Conservation (phyloP, 2,329 filamentous ascomycete species). For the Neopestalotiopsis sp. region DNA sequence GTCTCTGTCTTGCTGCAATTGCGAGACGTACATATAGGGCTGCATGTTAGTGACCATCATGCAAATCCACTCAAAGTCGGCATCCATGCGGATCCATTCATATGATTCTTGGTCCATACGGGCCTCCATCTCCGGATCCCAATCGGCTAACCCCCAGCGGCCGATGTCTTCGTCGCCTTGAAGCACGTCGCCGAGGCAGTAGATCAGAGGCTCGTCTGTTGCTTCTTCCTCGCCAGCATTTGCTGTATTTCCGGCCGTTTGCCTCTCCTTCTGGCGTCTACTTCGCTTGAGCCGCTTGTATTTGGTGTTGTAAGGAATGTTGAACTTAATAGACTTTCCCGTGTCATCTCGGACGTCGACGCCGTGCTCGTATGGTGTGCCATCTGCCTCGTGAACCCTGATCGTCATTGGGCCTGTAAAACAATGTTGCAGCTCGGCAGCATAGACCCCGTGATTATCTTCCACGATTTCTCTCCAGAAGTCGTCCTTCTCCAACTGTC, state of each 20-base stretch:
- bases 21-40: constrained; percentile 96
- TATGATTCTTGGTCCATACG: constrained; percentile 96
- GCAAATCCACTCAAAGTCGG: constrained; percentile 97
- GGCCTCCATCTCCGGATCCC: constrained; percentile 85
- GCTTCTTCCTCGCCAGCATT: constrained; percentile 62
- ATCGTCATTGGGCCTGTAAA: constrained; percentile 98
- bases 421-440: constrained; percentile 73
- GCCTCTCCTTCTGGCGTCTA: constrained; percentile 64
- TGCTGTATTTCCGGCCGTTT: constrained; percentile 43
- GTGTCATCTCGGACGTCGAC: constrained; percentile 89
- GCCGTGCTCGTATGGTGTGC: constrained; percentile 97
- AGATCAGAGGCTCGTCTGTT: constrained; percentile 78
- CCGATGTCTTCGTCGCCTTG: constrained; percentile 80
- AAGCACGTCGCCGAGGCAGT: constrained; percentile 90
- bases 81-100: constrained; percentile 98
- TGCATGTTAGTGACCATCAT: constrained; percentile 82
- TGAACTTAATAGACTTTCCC: constrained; percentile 77
- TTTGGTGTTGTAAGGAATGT: constrained; percentile 98
- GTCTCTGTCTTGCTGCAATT: constrained; percentile 95
- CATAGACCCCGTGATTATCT: constrained; percentile 70
- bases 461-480: constrained; percentile 90
- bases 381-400: constrained; percentile 95
- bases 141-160: constrained; percentile 86
- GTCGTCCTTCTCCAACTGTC: constrained; percentile 67
- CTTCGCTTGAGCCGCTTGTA: constrained; percentile 97